Base-by-base conservation (phyloP, 2,329 filamentous ascomycete genomes). In the Onygena corvina region DNA sequence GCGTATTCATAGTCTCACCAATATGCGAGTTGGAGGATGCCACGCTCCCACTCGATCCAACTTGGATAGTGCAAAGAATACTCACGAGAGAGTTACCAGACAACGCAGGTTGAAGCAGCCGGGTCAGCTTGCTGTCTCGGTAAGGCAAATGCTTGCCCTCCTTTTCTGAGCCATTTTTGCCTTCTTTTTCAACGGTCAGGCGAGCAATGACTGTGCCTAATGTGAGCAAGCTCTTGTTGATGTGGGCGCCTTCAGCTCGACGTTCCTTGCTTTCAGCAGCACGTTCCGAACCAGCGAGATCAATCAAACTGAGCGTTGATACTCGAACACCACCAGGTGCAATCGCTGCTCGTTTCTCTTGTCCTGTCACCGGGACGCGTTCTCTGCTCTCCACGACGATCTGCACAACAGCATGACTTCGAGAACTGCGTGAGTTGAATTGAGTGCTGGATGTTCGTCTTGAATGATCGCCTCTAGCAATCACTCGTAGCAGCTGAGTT, bases 341-440 rank as follows among this genome's bases (percentile, higher is more conserved):
- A 38, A 92, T 72, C 3, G 75, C 81, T 1, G 83, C 76, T 46
- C 86, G 77, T 61, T 86, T 86, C 12, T 82, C 79, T 46, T 70
- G 68, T 4, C 60, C 67, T 4, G 68, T 66, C 1, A 75, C 74
- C 0, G 86, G 80, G 35, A 83, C 79, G 42, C 92, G 84, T 66
- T 95, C 90, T 65, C 92, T 79, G 63, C 89, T 95, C 66, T 98
- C 92, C 9, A 98, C 92, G 1, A 98, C 90, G 58, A 98, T 98
- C 66, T 98, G 92, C 31, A 98, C 92, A 16, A 98, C 92, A 0
- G 92, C 92, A 62, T 98, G 92, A 77, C 88, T 95, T 69, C 92
- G 86, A 45, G 92, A 98, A 71, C 90, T 96, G 58, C 90, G 81
- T 16, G 89, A 79, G 62, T 98, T 98, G 75, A 93, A 98, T 61